Percentiles rank a stretch among this genome's conserved stretches.
Conservation (phyloP, 371 early-diverging fungal species). For the Capillidium heterosporum region DNA sequence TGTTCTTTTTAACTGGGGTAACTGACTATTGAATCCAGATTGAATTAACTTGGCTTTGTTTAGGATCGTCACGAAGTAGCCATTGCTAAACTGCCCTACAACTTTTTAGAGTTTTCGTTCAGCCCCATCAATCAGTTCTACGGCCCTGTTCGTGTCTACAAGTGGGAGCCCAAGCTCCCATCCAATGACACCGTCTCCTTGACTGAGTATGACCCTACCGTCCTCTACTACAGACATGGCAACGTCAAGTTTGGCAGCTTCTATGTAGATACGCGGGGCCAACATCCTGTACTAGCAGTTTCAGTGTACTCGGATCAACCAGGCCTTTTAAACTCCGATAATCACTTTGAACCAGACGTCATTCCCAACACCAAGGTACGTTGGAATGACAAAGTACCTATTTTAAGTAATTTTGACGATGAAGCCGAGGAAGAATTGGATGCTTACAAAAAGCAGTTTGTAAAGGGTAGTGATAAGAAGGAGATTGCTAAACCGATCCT, state of each 20-base stretch:
- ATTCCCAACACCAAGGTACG: too few relatives aligned
- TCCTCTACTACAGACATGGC: neutral
- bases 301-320: neutral
- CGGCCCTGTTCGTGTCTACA: conserved; percentile 11
- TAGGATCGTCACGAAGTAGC: conserved; percentile 25
- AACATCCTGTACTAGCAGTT: neutral
- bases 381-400: too few relatives aligned
- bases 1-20: conserved; percentile 22
- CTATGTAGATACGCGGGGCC: neutral
- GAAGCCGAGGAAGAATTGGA: too few relatives aligned
- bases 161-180: neutral
- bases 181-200: too few relatives aligned
- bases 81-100: conserved; percentile 14
- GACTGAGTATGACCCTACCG: neutral
- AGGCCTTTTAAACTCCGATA: neutral
- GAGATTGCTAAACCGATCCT: too few relatives aligned
- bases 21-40: neutral
- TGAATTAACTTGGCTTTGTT: neutral
- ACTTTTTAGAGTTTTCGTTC: conserved; percentile 20
- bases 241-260: conserved; percentile 1
- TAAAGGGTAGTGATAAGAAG: too few relatives aligned
- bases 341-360: neutral
- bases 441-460: too few relatives aligned
- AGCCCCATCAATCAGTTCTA: conserved; percentile 26
- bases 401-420: too few relatives aligned